Base-by-base conservation (phyloP, 2,329 filamentous ascomycete species). In the Drechslerella coelobrocha region DNA sequence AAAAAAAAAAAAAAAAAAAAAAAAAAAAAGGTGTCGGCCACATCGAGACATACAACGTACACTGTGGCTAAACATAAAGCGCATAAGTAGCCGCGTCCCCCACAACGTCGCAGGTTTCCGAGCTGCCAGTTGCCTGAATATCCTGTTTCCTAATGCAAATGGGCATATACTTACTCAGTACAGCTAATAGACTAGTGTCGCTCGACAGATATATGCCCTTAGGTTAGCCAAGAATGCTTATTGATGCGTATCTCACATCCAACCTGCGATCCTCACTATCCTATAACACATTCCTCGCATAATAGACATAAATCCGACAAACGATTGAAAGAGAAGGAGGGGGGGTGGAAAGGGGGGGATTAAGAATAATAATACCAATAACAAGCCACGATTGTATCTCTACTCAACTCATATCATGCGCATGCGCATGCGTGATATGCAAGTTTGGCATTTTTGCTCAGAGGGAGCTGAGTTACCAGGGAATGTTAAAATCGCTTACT, bases 211-310 rank as follows among this genome's bases (percentile, higher is more conserved):
- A 31, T 31, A 31, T 31, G 29, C 29, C 29, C 29, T 31, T 12
- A 12, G 6, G 29, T 12, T 31, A 12, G 29, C 29, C 21, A 48
- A 37, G 43, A 65, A 65, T 65, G 61, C 29, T 31, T n/a, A n/a
- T 31, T 31, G 29, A 31, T 31, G 29, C 29, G 12, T 6, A 6
- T 12, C 34, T 10, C 17, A 27, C 29, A 27, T 14, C 1, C 41
- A 41, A 19, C 37, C 10, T 50, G 19, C 19, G 8, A 45, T 57
- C 45, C 29, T 66, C 51, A 19, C 43, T 61, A 69, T 69, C 56
- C 43, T 61, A 69, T 61, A 69, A 61, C 26, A 45, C 56, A 61
- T 69, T 61, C 56, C 57, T 69, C 56, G 63, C 63, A 61, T 61
- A 56, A 61, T 10, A 43, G n/a, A n/a, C n/a, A n/a, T 51, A 56